Percentiles rank a stretch among this genome's conserved stretches.
These are phyloP conservation scores for Aquilaria sinensis DNA, from an alignment of 345 rosid species.

Conservation along the genomic window DNA sequence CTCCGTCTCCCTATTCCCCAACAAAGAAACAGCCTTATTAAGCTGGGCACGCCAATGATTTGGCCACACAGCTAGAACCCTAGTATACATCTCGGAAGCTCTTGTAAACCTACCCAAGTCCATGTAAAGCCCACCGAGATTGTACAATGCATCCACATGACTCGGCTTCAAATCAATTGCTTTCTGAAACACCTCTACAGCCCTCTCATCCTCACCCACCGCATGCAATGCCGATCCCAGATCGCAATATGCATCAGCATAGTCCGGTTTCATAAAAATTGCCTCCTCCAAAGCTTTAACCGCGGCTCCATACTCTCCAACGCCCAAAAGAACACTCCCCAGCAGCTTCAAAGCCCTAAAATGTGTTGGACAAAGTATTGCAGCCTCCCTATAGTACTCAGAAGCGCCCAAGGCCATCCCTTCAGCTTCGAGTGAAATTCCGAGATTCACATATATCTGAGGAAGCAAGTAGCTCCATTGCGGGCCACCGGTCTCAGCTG, in stretches of 20 bases:
- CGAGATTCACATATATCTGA: constrained; percentile 88
- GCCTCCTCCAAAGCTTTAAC: constrained; percentile 94
- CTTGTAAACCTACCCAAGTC: constrained; percentile 84
- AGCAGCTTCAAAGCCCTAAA: constrained; percentile 82
- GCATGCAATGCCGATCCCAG: constrained; percentile 87
- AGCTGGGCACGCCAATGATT: constrained; percentile 95
- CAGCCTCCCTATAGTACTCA: constrained; percentile 94
- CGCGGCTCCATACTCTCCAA: constrained; percentile 86
- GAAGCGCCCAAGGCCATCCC: constrained; percentile 97
- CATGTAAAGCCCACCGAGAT: constrained; percentile 93
- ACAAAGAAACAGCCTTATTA: constrained; percentile 75
- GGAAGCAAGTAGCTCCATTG: constrained; percentile 89
- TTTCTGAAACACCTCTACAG: constrained; percentile 85
- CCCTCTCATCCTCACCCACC: constrained; percentile 84
- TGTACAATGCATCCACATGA: constrained; percentile 79
- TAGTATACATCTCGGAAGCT: constrained; percentile 81
- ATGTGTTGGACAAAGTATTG: constrained; percentile 89
- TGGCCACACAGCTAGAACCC: constrained; percentile 83
- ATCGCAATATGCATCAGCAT: constrained; percentile 90
- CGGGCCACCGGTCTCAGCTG: constrained; percentile 82
- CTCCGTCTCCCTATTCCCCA: constrained; percentile 84
- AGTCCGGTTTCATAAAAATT: constrained; percentile 80
- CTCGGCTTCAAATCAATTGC: constrained; percentile 88
- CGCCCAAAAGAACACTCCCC: constrained; percentile 91
- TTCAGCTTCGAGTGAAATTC: constrained; percentile 83